A percentile compares a stretch with the other conserved stretches of the same genome.
Evolutionary conservation across 2,329 filamentous ascomycete species (phyloP).

Genomic region (Aspergillus texensis): DNA sequence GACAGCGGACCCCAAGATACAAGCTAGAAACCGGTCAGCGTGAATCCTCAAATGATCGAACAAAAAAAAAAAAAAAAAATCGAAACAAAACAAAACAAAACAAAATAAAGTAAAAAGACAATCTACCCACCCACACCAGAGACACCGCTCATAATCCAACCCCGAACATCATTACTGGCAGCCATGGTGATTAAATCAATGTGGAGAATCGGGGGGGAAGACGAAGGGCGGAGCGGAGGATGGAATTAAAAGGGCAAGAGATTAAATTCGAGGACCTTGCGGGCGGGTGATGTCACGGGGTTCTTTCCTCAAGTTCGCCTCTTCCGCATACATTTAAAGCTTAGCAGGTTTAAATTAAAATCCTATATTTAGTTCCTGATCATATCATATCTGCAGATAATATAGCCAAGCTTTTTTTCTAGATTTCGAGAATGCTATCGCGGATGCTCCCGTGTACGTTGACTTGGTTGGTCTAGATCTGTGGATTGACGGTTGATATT

Average conservation of each 20-base stretch:
- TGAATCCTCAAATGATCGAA: too few relatives aligned
- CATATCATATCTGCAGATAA: neutral
- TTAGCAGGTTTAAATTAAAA: neutral
- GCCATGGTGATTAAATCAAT: conserved; percentile 38
- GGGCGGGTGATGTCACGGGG: conserved; percentile 2
- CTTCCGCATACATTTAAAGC: neutral
- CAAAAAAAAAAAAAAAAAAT: too few relatives aligned
- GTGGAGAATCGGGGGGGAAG: neutral
- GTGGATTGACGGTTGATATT: too few relatives aligned
- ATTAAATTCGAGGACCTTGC: neutral
- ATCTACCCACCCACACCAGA: conserved; percentile 70
- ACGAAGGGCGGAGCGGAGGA: neutral
- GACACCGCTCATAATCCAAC: conserved; percentile 86
- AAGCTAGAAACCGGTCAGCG: conserved; percentile 41
- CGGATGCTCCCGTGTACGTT: too few relatives aligned
- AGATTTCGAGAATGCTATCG: too few relatives aligned
- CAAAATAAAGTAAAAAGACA: too few relatives aligned
- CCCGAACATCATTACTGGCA: conserved; percentile 79
- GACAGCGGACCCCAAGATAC: conserved; percentile 74
- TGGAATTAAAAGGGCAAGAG: neutral
- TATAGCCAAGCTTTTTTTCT: neutral
- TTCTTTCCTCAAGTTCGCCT: neutral
- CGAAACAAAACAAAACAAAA: too few relatives aligned
- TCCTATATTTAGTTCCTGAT: too few relatives aligned
- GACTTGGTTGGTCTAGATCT: too few relatives aligned